A percentile compares a stretch with the other conserved stretches of the same genome.
Conservation (phyloP, 2,329 filamentous ascomycete species). For the Aureobasidium uvarum region DNA sequence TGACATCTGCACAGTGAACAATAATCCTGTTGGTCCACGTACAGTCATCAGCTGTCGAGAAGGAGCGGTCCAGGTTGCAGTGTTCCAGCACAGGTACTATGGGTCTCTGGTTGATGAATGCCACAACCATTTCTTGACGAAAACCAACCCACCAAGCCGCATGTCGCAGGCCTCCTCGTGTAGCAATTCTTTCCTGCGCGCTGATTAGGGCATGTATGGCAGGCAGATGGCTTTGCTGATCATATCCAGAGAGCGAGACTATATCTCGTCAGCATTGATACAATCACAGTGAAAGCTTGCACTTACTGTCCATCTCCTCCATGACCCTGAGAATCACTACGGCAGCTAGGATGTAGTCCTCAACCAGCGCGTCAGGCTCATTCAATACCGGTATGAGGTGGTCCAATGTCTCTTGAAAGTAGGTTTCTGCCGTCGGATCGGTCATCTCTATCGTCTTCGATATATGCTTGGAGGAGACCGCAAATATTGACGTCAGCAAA, state of each 20-base stretch:
- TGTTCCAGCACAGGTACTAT: constrained; percentile 54
- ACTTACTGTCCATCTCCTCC: constrained; percentile 53
- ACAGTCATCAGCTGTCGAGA: constrained; percentile 52
- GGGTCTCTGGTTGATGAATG: constrained; percentile 44
- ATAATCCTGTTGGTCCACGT: constrained; percentile 57
- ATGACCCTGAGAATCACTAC: constrained; percentile 58
- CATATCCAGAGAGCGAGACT: constrained; percentile 21
- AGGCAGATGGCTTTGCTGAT: constrained; percentile 36
- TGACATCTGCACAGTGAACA: constrained; percentile 60
- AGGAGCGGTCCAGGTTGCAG: constrained; percentile 53
- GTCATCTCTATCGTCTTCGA: constrained; percentile 45
- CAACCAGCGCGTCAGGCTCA: constrained; percentile 42
- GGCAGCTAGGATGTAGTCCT: constrained; percentile 56
- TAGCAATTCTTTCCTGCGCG: constrained; percentile 36
- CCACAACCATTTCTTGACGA: constrained; percentile 61
- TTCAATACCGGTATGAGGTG: constrained; percentile 51
- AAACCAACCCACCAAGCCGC: constrained; percentile 59
- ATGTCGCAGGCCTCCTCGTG: constrained; percentile 44
- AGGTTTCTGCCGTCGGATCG: constrained; percentile 53
- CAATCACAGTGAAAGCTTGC: not conserved
- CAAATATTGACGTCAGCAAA: constrained; percentile 58
- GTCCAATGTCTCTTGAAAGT: constrained; percentile 56
- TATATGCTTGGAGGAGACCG: constrained; percentile 56
- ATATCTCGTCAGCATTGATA: not conserved
- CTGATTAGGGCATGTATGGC: constrained; percentile 40